Conservation (phyloP, 2,329 filamentous ascomycete genomes). For the Nothophoma quercina region DNA sequence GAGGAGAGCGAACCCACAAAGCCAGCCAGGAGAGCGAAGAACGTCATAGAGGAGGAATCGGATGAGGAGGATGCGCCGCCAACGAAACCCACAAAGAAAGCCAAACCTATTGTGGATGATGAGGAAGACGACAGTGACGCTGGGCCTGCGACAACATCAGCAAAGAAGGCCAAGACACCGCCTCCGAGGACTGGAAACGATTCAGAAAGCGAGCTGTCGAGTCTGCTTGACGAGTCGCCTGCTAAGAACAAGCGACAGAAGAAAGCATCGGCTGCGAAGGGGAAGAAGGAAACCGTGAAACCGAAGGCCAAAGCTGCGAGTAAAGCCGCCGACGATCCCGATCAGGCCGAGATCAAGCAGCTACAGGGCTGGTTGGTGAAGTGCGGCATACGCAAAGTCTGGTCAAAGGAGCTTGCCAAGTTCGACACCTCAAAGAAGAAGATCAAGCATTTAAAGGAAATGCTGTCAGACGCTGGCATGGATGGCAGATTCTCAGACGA, state of each 20-base stretch:
- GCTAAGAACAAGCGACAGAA: constrained; percentile 63
- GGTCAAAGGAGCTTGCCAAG: constrained; percentile 79
- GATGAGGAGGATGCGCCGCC: constrained; percentile 34
- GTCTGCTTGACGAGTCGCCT: constrained; percentile 79
- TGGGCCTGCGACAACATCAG: constrained; percentile 13
- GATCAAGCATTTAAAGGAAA: constrained; percentile 78
- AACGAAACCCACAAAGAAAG: constrained; percentile 18
- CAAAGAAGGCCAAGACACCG: constrained; percentile 23
- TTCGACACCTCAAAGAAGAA: constrained; percentile 79
- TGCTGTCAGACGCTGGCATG: constrained; percentile 87
- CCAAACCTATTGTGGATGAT: constrained; percentile 18
- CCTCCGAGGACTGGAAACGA: constrained; percentile 26
- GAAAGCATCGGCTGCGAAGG: constrained; percentile 37
- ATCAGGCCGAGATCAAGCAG: constrained; percentile 84
- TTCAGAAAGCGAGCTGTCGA: constrained; percentile 73
- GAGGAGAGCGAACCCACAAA: constrained; percentile 39
- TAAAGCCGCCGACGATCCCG: constrained; percentile 59
- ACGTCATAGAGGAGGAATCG: constrained; percentile 39
- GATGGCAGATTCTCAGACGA: constrained; percentile 84
- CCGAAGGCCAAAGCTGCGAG: constrained; percentile 52
- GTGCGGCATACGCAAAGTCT: constrained; percentile 91
- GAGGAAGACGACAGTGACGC: constrained; percentile 28
- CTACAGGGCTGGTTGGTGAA: constrained; percentile 86
- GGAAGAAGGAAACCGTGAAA: constrained; percentile 29
- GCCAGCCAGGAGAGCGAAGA: constrained; percentile 31